These are phyloP conservation scores for Botrytis fragariae DNA, from an alignment of 2,329 filamentous ascomycete species.

Conservation along the genomic window DNA sequence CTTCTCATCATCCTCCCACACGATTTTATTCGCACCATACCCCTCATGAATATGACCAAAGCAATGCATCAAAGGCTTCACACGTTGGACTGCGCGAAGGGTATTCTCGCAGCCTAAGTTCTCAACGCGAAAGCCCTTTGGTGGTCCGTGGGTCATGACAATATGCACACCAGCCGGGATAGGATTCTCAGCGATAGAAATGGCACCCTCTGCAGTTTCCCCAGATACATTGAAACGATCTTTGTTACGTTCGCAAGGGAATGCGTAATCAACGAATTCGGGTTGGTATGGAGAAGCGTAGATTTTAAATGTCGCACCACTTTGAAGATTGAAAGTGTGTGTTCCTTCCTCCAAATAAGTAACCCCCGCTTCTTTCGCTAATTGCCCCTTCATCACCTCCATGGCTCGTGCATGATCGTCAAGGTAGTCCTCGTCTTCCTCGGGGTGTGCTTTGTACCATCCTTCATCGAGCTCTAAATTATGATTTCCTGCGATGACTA, in stretches of 20 bases:
- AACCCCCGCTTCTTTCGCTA: slow-evolving; percentile 33
- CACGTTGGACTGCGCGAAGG: slow-evolving; percentile 49
- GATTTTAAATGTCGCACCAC: slow-evolving; percentile 35
- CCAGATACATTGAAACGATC: slow-evolving; percentile 34
- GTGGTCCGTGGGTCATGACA: slow-evolving; percentile 61
- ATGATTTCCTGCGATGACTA: slow-evolving; percentile 64
- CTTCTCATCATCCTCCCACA: slow-evolving; percentile 41
- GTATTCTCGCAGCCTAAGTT: slow-evolving; percentile 60
- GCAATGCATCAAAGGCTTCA: slow-evolving; percentile 53
- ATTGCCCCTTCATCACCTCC: slow-evolving; percentile 29
- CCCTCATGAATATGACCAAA: slow-evolving; percentile 64
- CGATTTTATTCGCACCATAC: slow-evolving; percentile 54
- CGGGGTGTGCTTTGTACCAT: slow-evolving; percentile 40
- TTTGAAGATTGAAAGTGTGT: slow-evolving; percentile 35
- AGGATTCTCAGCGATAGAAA: slow-evolving; percentile 30
- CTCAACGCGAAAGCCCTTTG: slow-evolving; percentile 48
- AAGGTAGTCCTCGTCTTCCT: slow-evolving; percentile 18
- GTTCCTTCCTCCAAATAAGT: slow-evolving; percentile 39
- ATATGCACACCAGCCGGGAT: slow-evolving; percentile 52
- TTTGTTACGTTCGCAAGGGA: slow-evolving; percentile 32
- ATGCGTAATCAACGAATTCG: slow-evolving; percentile 35
- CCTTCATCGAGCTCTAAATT: slow-evolving; percentile 55
- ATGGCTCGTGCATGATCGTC: slow-evolving; percentile 27
- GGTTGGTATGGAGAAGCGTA: slow-evolving; percentile 40
- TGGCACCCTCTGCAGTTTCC: slow-evolving; percentile 21